Evolutionary conservation across 1,284 basidiomycete species (phyloP).

Genomic region (Bjerkandera adusta): DNA sequence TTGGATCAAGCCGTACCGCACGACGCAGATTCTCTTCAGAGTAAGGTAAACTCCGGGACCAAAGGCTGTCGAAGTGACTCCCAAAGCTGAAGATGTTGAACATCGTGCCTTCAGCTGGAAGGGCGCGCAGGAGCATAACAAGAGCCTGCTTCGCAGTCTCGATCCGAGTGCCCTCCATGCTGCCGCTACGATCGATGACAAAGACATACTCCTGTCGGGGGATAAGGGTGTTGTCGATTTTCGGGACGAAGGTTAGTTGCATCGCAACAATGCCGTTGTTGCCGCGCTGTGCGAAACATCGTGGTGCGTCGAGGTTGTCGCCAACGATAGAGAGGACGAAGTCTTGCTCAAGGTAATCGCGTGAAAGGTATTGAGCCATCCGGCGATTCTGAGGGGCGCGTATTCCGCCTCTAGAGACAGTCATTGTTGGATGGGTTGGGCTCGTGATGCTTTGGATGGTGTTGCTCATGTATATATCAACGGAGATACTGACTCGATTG

Average conservation of each 20-base stretch:
- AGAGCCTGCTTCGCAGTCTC: slow-evolving; percentile 39
- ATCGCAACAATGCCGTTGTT: slow-evolving; percentile 40
- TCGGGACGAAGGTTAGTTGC: slow-evolving; percentile 51
- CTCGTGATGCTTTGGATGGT: slow-evolving; percentile 12
- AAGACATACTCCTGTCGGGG: slow-evolving; percentile 44
- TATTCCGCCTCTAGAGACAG: not conserved
- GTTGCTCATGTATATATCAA: slow-evolving; percentile 13
- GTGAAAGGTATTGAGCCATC: slow-evolving; percentile 1
- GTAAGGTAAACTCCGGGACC: slow-evolving; percentile 35
- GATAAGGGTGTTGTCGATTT: slow-evolving; percentile 38
- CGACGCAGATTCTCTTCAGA: slow-evolving; percentile 28
- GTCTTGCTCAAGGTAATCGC: slow-evolving; percentile 9
- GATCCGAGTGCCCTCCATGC: slow-evolving; percentile 39
- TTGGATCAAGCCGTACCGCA: slow-evolving; percentile 46
- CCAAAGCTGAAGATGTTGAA: slow-evolving; percentile 57
- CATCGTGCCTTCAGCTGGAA: slow-evolving; percentile 34
- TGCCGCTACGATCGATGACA: slow-evolving; percentile 44
- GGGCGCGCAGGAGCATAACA: slow-evolving; percentile 35
- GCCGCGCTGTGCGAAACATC: slow-evolving; percentile 51
- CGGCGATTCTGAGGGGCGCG: not conserved
- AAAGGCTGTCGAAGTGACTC: slow-evolving; percentile 27
- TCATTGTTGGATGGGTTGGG: slow-evolving; percentile 11
- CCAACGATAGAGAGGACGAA: slow-evolving; percentile 9
- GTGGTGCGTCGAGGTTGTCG: slow-evolving; percentile 42
- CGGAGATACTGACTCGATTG: slow-evolving; percentile 10